Conservation (phyloP, 148 eudicot species). For the Vaccinium macrocarpon region DNA sequence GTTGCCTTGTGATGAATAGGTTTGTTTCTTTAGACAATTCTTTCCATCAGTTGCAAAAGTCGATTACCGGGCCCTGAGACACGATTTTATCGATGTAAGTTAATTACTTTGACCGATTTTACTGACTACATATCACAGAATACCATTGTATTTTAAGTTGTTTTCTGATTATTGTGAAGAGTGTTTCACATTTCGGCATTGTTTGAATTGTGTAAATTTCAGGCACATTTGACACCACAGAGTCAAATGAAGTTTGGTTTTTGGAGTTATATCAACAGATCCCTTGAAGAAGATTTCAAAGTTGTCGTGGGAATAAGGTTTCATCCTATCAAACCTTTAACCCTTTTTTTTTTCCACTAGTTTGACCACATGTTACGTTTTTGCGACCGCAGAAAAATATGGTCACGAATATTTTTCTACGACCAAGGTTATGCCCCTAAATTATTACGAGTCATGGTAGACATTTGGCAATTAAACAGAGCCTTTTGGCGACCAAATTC, state of each 20-base stretch:
- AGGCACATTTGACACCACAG: conserved; percentile 60
- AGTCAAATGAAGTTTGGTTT: conserved; percentile 41
- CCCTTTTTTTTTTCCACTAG: neutral
- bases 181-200: too few species aligned
- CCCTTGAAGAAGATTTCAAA: conserved; percentile 61
- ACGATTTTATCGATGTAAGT: conserved; percentile 44
- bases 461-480: too few species aligned
- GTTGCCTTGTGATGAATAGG: conserved; percentile 21
- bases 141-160: neutral
- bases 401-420: too few species aligned
- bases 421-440: too few species aligned
- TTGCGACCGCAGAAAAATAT: too few species aligned
- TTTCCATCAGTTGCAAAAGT: conserved; percentile 37
- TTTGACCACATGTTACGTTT: neutral
- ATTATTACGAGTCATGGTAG: too few species aligned
- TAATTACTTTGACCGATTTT: neutral
- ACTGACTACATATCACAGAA: too few species aligned
- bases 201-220: neutral
- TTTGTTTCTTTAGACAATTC: conserved; percentile 48
- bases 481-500: too few species aligned
- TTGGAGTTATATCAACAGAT: conserved; percentile 50
- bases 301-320: conserved; percentile 64
- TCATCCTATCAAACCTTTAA: neutral
- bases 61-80: conserved; percentile 39
- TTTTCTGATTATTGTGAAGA: neutral